These are phyloP conservation scores for Leishmania lainsoni DNA, from an alignment of 208 protist species.

Conservation along the genomic window DNA sequence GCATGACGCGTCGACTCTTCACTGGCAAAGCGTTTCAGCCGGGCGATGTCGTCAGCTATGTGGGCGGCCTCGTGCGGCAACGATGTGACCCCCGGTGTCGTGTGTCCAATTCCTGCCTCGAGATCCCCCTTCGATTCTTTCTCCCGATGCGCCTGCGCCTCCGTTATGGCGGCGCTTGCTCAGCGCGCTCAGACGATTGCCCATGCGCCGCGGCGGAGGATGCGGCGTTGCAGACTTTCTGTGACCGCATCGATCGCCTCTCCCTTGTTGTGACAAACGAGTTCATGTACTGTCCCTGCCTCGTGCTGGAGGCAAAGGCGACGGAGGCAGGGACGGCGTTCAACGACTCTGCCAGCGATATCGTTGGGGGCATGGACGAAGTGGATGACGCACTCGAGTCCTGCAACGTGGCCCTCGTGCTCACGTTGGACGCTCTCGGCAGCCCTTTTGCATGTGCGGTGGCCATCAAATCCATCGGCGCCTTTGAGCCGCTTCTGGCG, in stretches of 20 bases:
- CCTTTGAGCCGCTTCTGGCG: constrained; percentile 81
- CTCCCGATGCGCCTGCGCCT: constrained; percentile 41
- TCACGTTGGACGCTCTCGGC: constrained; percentile 74
- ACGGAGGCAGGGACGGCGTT: constrained; percentile 1
- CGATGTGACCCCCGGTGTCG: constrained; percentile 45
- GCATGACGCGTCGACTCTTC: constrained; percentile 66
- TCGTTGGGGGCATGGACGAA: neutral
- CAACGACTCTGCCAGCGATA: neutral
- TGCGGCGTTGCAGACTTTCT: constrained; percentile 30
- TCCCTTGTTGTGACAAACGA: constrained; percentile 87
- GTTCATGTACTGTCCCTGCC: constrained; percentile 87
- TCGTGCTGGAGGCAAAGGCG: constrained; percentile 24
- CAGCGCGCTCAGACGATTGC: neutral
- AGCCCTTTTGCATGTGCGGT: constrained; percentile 75
- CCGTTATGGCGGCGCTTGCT: neutral
- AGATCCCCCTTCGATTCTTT: constrained; percentile 71
- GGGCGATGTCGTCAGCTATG: constrained; percentile 71
- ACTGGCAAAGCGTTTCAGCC: constrained; percentile 67
- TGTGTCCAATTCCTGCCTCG: constrained; percentile 62
- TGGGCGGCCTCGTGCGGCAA: constrained; percentile 68
- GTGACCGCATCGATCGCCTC: constrained; percentile 44
- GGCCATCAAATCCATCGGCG: constrained; percentile 55
- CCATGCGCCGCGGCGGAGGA: neutral
- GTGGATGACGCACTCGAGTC: constrained; percentile 35
- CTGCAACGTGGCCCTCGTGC: constrained; percentile 72